Evolutionary conservation across 2,329 filamentous ascomycete genomes (phyloP).

Genomic region (Xylariaceae sp.): DNA sequence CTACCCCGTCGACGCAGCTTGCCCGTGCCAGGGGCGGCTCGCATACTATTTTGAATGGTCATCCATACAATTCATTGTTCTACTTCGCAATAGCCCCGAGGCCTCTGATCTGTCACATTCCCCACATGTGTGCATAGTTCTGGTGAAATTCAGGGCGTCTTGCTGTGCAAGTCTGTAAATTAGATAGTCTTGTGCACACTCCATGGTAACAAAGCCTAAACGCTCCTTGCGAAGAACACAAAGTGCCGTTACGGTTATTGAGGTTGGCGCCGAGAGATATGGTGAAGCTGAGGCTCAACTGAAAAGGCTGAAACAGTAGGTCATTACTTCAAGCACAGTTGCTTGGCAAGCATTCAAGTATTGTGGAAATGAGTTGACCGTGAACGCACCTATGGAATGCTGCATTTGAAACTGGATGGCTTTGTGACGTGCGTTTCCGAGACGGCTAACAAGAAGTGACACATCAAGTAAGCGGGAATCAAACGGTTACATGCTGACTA

Average conservation of each 20-base stretch:
- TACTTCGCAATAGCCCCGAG: slow-evolving; percentile 8
- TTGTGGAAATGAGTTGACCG: neutral
- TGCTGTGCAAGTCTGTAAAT: neutral
- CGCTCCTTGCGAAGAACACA: neutral
- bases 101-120: slow-evolving; percentile 37
- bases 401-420: slow-evolving; percentile 9
- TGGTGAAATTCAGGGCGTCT: slow-evolving; percentile 11
- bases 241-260: neutral
- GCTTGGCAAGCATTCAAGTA: neutral
- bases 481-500: slow-evolving; percentile 22
- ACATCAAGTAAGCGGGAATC: slow-evolving; percentile 7
- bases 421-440: slow-evolving; percentile 23
- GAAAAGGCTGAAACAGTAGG: slow-evolving; percentile 18
- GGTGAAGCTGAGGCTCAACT: slow-evolving; percentile 18
- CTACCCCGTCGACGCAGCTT: slow-evolving; percentile 35
- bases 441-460: slow-evolving; percentile 18
- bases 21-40: slow-evolving; percentile 32
- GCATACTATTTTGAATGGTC: slow-evolving; percentile 31
- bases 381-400: neutral
- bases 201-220: neutral
- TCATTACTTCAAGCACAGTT: slow-evolving; percentile 1
- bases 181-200: neutral
- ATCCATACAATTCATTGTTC: slow-evolving; percentile 29
- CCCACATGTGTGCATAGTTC: slow-evolving; percentile 14
- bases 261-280: neutral